phyloP scores from a whole-genome alignment of 2,329 filamentous ascomycete genomes.

The Colletotrichum euphorbiae region DNA sequence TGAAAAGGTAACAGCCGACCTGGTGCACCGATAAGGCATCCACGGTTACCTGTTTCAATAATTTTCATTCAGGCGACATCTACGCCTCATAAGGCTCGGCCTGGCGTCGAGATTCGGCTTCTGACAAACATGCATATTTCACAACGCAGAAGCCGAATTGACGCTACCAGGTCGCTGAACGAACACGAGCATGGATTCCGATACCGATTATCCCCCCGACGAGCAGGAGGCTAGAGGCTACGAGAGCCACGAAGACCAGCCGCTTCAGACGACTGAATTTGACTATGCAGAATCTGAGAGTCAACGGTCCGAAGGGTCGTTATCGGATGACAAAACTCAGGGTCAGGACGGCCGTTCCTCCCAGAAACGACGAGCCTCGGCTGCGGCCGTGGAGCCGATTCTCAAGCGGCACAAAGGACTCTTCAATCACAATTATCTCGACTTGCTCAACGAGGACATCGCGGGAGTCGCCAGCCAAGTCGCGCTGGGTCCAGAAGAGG shows the following conservation, averaged over 20 bases:
- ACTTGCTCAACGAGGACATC: slow-evolving; percentile 68
- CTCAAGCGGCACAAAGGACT: slow-evolving; percentile 59
- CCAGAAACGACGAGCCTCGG: slow-evolving; percentile 48
- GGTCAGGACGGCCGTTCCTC: slow-evolving; percentile 24
- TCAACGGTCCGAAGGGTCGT: neutral
- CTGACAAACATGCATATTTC: slow-evolving; percentile 29
- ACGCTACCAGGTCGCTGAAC: slow-evolving; percentile 23
- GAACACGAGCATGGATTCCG: slow-evolving; percentile 46
- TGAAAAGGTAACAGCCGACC: neutral
- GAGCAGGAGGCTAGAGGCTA: neutral
- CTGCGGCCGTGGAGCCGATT: slow-evolving; percentile 44
- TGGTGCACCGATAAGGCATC: slow-evolving; percentile 22
- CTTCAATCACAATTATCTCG: slow-evolving; percentile 61
- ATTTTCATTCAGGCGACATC: neutral
- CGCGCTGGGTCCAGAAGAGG: slow-evolving; percentile 46
- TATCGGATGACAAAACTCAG: neutral
- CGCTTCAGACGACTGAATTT: neutral
- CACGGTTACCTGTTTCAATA: neutral
- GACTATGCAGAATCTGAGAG: neutral
- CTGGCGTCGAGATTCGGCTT: neutral
- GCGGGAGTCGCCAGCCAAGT: slow-evolving; percentile 59
- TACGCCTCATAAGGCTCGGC: neutral
- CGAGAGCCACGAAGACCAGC: neutral
- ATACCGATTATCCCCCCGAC: slow-evolving; percentile 40
- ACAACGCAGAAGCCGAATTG: slow-evolving; percentile 24